Conservation (phyloP, 345 rosid genomes). For the Combretum micranthum region DNA sequence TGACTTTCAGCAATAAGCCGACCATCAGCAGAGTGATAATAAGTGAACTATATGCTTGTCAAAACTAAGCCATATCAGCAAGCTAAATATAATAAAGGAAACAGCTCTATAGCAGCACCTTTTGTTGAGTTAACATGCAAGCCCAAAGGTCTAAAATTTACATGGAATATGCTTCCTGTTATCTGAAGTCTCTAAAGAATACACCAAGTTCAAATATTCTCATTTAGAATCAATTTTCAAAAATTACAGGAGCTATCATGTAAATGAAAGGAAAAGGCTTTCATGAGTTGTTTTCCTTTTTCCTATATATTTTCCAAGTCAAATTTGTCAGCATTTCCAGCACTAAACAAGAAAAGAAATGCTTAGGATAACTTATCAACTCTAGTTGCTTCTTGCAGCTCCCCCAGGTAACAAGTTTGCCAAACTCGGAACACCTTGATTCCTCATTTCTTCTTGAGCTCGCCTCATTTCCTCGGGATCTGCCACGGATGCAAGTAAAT, state of each 20-base stretch:
- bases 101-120: no score
- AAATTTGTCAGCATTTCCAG: no score
- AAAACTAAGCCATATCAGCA: no score
- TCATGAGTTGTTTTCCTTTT: neutral
- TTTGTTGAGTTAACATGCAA: no score
- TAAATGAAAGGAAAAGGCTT: neutral
- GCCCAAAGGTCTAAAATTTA: neutral
- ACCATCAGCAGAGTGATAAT: no score
- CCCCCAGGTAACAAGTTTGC: slow-evolving; percentile 57
- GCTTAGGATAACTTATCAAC: no score
- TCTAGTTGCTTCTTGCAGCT: slow-evolving; percentile 27
- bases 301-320: no score
- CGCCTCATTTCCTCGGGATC: slow-evolving; percentile 95
- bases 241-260: neutral
- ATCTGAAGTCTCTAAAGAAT: neutral
- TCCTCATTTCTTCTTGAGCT: slow-evolving; percentile 93
- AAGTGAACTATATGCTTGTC: no score
- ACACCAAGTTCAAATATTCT: neutral
- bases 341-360: no score
- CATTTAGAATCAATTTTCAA: neutral
- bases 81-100: no score
- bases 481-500: slow-evolving; percentile 13
- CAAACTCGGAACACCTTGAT: slow-evolving; percentile 86
- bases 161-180: neutral
- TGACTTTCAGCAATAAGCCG: no score